phyloP scores from a whole-genome alignment of 805 yeast species.

The Yarrowia osloensis region DNA sequence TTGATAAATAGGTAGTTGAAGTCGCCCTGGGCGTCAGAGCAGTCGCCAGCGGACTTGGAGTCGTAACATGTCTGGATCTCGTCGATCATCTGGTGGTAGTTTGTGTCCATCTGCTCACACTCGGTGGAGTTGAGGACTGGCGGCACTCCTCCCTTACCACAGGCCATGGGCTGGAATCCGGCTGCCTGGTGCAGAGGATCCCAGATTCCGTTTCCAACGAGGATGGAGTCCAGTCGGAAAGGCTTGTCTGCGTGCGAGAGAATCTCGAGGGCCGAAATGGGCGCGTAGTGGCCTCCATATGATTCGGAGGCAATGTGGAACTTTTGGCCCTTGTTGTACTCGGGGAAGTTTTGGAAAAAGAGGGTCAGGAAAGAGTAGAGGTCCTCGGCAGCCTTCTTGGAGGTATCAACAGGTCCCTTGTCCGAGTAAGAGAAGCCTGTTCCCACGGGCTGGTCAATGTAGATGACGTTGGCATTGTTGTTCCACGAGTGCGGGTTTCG shows the following conservation, averaged over 20 bases:
- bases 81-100: constrained; percentile 39
- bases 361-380: constrained; percentile 71
- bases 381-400: constrained; percentile 76
- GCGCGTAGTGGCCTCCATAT: constrained; percentile 83
- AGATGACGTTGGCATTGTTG: constrained; percentile 73
- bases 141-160: constrained; percentile 71
- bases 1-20: constrained; percentile 47
- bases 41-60: constrained; percentile 67
- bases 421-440: constrained; percentile 71
- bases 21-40: constrained; percentile 83
- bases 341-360: constrained; percentile 64
- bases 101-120: constrained; percentile 50
- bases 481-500: constrained; percentile 78
- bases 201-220: constrained; percentile 85
- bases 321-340: constrained; percentile 41
- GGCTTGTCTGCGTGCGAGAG: constrained; percentile 54
- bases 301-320: constrained; percentile 86
- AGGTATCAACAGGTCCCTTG: constrained; percentile 43
- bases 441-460: constrained; percentile 79
- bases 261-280: constrained; percentile 75
- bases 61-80: constrained; percentile 75
- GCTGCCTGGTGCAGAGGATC: constrained; percentile 76
- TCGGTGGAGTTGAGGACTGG: constrained; percentile 73
- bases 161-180: constrained; percentile 87
- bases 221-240: constrained; percentile 70